Conservation (phyloP, 2,329 filamentous ascomycete species). For the Colletotrichum salicis region DNA sequence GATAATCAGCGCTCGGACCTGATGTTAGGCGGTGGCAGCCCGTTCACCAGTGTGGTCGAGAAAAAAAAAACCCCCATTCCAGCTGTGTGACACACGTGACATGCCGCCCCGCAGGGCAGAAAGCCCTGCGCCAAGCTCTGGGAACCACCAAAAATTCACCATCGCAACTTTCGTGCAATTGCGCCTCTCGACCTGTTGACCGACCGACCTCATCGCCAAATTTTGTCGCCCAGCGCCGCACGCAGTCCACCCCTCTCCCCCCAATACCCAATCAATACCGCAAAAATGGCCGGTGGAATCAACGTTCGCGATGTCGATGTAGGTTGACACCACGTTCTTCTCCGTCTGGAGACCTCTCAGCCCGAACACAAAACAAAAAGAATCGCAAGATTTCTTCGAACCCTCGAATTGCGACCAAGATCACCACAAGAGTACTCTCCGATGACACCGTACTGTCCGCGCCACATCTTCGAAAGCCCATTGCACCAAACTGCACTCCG, state of each 20-base stretch:
- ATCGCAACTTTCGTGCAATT: slow-evolving; percentile 24
- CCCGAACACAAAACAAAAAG: background rate
- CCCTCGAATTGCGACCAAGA: slow-evolving; percentile 4
- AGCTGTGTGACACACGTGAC: background rate
- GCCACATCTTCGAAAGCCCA: background rate
- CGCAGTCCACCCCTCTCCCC: slow-evolving; percentile 43
- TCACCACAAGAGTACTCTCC: background rate
- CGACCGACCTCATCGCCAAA: slow-evolving; percentile 41
- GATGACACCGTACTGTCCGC: slow-evolving; percentile 24
- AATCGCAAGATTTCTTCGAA: slow-evolving; percentile 6
- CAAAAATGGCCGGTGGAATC: slow-evolving; percentile 83
- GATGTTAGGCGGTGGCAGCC: background rate
- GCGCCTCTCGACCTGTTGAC: background rate
- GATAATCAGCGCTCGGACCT: background rate
- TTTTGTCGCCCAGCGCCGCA: slow-evolving; percentile 37
- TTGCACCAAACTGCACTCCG: background rate
- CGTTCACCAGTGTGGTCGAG: background rate
- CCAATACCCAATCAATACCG: slow-evolving; percentile 57
- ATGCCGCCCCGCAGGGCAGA: background rate
- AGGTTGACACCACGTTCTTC: slow-evolving; percentile 55
- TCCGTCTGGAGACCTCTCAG: slow-evolving; percentile 5
- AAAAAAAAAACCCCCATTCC: background rate
- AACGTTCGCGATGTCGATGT: slow-evolving; percentile 88
- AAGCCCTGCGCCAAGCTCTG: slow-evolving; percentile 25
- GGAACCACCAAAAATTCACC: slow-evolving; percentile 41